phyloP scores from a whole-genome alignment of 1,284 basidiomycete species.

The Inonotus obliquus region DNA sequence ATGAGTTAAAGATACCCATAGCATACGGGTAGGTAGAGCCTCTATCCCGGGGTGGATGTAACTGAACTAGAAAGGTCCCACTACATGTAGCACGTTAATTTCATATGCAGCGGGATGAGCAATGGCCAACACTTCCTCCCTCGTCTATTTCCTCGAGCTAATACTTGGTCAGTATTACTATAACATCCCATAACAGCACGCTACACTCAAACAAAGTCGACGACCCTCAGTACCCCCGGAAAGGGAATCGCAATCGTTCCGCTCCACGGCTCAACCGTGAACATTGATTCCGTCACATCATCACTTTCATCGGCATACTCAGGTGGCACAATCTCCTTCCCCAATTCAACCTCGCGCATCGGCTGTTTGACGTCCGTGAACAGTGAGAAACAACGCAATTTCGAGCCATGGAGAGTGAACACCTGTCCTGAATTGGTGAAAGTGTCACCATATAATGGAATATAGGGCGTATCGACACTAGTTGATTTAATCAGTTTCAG shows the following conservation, averaged over 20 bases:
- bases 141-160: too few species aligned
- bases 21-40: too few species aligned
- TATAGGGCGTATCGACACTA: neutral
- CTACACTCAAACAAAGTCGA: neutral
- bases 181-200: too few species aligned
- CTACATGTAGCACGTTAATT: too few species aligned
- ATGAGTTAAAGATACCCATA: too few species aligned
- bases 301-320: too few species aligned
- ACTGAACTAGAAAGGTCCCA: too few species aligned
- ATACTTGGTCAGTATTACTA: too few species aligned
- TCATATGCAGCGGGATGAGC: too few species aligned
- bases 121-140: too few species aligned
- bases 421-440: neutral
- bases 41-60: too few species aligned
- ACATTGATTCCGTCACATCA: too few species aligned
- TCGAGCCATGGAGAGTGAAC: neutral
- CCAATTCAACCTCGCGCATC: neutral
- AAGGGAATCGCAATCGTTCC: neutral
- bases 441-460: neutral
- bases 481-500: neutral
- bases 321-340: neutral
- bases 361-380: neutral
- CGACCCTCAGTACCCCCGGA: neutral
- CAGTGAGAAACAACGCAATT: neutral
- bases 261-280: neutral